Conservation (phyloP, 2,329 filamentous ascomycete species). For the Pseudogymnoascus sp. region DNA sequence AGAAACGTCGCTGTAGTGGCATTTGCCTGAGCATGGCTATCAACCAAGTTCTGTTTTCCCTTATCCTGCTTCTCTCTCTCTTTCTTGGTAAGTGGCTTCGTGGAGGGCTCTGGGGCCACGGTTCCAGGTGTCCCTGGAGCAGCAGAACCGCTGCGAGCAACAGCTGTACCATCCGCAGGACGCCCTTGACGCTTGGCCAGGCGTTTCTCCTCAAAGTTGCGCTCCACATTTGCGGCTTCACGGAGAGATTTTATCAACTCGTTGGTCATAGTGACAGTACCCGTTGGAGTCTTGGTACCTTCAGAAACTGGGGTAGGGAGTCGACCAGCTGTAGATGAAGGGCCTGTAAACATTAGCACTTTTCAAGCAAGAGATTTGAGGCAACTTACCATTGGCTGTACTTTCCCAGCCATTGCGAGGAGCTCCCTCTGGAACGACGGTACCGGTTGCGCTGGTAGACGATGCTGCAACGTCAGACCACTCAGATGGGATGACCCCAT, state of each 20-base stretch:
- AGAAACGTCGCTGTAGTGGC: constrained; percentile 71
- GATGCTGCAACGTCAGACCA: constrained; percentile 63
- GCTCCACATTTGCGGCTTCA: constrained; percentile 56
- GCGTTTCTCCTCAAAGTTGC: constrained; percentile 63
- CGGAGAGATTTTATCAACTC: constrained; percentile 45
- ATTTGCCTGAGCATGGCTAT: constrained; percentile 75
- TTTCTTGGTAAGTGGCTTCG: constrained; percentile 77
- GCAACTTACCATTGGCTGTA: constrained; percentile 51
- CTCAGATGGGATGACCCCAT: constrained; percentile 69
- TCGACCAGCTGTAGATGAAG: constrained; percentile 28
- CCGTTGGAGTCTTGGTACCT: constrained; percentile 41
- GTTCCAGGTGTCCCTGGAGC: constrained; percentile 54
- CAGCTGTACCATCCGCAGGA: constrained; percentile 37
- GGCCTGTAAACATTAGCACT: constrained; percentile 29
- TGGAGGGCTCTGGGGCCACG: constrained; percentile 52
- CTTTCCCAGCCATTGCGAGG: constrained; percentile 34
- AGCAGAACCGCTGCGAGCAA: constrained; percentile 37
- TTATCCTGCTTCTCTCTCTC: constrained; percentile 72
- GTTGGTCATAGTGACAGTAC: constrained; percentile 32
- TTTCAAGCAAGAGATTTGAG: constrained; percentile 16
- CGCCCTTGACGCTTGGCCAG: constrained; percentile 59
- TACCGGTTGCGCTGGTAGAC: constrained; percentile 29
- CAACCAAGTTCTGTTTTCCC: constrained; percentile 64
- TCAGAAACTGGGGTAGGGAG: constrained; percentile 39
- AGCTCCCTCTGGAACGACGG: constrained; percentile 19